Evolutionary conservation across 495 filamentous ascomycete genomes (phyloP), one percentile per base, ranked within the genome.

Genomic region (Elasticomyces elasticus): DNA sequence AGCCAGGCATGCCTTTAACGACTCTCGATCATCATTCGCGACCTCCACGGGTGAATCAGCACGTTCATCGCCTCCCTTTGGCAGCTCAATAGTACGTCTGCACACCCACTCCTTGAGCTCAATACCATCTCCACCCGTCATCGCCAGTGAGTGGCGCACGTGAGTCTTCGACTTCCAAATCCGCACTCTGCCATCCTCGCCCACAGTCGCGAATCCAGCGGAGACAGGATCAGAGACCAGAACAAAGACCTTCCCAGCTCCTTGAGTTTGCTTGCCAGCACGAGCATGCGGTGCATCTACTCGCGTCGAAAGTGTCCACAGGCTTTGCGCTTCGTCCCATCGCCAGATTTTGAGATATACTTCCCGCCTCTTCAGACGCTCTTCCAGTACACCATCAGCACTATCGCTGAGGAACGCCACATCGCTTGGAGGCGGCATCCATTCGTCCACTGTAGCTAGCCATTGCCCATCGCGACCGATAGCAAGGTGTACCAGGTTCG

Each of bases 361-460:
- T 62, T 99, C 92, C 12, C 62, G 58, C 5, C 78, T 76, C 19
- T 63, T 67, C 2, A 62, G 51, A 27, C 72, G 76, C 49, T 79
- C 74, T 43, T 73, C 71, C 19, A 66, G 60, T n/a, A 74, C 52
- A 4, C 67, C 66, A 23, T 69, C 65, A 28, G 67, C 61, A 11
- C 64, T 67, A 51, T 74, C 68, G 35, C 72, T 71, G 52, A 74
- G 68, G 63, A 72, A 68, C 37, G 74, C 70, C n/a, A 84, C 47
- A 60, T 91, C 87, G 51, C 74, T 72, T 26, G 69, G 67, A 19
- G 82, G 79, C 19, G 89, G 89, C 46, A 72, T 76, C 92, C 92
- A 99, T 53, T 85, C 82, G 62, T 99, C 94, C 3, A 94, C 77
- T 0, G 87, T 95, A 31, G 86, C 89, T 56, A 99, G 75, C 92